Base-by-base conservation (phyloP, 352 stramenopile species). In the Saprolegnia parasitica region DNA sequence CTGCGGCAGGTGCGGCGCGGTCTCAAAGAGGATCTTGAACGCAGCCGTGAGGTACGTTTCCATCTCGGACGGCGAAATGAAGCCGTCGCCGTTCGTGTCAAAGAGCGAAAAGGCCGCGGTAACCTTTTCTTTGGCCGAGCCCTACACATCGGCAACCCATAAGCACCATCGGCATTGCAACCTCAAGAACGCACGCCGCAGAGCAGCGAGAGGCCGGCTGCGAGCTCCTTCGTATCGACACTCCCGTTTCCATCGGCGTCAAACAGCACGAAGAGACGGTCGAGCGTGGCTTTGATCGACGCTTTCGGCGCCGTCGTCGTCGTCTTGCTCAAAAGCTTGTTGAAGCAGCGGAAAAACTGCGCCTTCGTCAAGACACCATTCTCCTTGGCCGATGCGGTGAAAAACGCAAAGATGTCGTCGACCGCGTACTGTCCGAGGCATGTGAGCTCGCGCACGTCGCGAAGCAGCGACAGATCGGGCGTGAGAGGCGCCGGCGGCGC, bases 371-470 rank as follows among this genome's bases (percentile, higher is more conserved):
- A 52, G 49, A 80, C 86, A n/a, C 84, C 84, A 13, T 84, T 60
- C 6, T 67, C 50, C 54, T 92, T 83, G 0, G 87, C 81, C 0
- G 81, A 90, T 18, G 84, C 76, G 73, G 84, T 75, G 64, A 96
- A 96, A 62, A 92, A 93, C 71, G 92, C 82, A 56, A 94, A 89
- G 67, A 95, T 90, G 65, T 95, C 87, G 67, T 91, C 89, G 23
- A 93, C 81, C 18, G 93, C 85, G 66, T 93, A 95, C 26, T 83
- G 76, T 15, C 79, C 76, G 11, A 95, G 76, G 56, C 91, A 92
- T 2, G 86, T 92, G n/a, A 93, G 71, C 47, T 82, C 62, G 54
- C 88, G 88, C 83, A 92, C 91, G 52, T 91, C 80, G 50, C 81
- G 80, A 5, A 95, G 75, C 32, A 70, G 74, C 15, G 72, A 24